Evolutionary conservation across 179 eudicot species (phyloP), one percentile per base, ranked within the genome.

Genomic region (Silene noctiflora): DNA sequence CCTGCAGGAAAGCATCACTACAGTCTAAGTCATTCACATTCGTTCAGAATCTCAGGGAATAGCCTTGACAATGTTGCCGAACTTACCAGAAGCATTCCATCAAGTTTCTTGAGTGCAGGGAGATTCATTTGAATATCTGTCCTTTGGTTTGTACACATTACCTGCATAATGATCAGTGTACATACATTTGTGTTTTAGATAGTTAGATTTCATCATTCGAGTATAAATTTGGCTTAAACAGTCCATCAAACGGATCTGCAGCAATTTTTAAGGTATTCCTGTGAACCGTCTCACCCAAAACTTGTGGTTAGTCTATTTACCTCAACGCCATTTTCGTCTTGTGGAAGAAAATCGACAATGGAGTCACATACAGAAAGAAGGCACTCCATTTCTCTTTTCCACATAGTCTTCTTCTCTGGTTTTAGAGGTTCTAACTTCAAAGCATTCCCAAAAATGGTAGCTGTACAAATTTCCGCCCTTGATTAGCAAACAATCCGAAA

Each of bases 331-430:
- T 77, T 56, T 35, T 88, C 96, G 78, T 87, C 88, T 71, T 82
- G 84, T 3, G 96, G 93, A 44, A 73, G 56, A 71, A 88, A 84
- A 80, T 95, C 99, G n/a, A 91, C 88, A 56, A 95, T 90, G 82
- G 86, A 89, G 71, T 95, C 98, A 66, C 99, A 95, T 29, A 95
- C 88, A 20, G 97, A 89, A 60, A 91, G 85, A 53, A 95, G 89
- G 71, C 99, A 93, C 67, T 88, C 89, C 98, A 95, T 95, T 82
- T 95, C 99, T 81, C 90, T 88, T 78, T 86, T 93, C 99, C 99
- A 95, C 92, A 86, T 90, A 78, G 78, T 44, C 77, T 90, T 93
- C 81, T 93, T 95, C 73, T 90, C 96, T 16, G 78, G 79, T 76
- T 87, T 86, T 72, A 95, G 76, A 22, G 99, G 99, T 81, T 95